A percentile compares a stretch with the other conserved stretches of the same genome.
phyloP scores from a whole-genome alignment of 176 grass and related monocot genomes.

The Neostapfia colusana region DNA sequence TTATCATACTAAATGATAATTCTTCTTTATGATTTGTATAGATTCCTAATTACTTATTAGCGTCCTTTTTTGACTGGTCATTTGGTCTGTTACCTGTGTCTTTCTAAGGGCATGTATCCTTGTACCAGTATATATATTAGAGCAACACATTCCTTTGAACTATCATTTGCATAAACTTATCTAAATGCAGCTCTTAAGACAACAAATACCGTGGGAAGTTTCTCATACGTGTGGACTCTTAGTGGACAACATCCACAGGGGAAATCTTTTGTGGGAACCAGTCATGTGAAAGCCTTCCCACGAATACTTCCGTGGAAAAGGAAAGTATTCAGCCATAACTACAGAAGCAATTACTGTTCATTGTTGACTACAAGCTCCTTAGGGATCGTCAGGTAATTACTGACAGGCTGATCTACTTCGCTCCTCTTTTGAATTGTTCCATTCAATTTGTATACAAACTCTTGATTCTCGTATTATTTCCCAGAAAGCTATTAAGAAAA shows the following conservation, averaged over 20 bases:
- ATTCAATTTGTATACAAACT: constrained; percentile 27
- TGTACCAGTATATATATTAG: constrained; percentile 24
- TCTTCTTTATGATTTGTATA: neutral
- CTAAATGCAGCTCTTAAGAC: constrained; percentile 59
- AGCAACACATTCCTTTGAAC: constrained; percentile 17
- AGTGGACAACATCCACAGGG: constrained; percentile 54
- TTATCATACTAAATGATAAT: too few relatives aligned
- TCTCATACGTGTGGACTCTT: constrained; percentile 83
- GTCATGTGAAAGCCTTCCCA: constrained; percentile 61
- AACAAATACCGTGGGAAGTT: constrained; percentile 52
- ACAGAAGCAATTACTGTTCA: constrained; percentile 38
- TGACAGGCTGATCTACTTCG: neutral
- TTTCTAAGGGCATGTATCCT: constrained; percentile 19
- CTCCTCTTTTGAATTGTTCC: constrained; percentile 27
- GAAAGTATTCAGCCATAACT: constrained; percentile 65
- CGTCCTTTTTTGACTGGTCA: neutral
- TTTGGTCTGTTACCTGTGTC: neutral
- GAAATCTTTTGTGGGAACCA: constrained; percentile 44
- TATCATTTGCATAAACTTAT: constrained; percentile 30
- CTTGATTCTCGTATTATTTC: constrained; percentile 35
- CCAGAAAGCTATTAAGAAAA: constrained; percentile 65
- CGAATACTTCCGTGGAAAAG: constrained; percentile 93
- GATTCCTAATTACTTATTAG: constrained; percentile 14
- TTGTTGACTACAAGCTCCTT: constrained; percentile 50
- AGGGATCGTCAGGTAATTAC: constrained; percentile 65